Base-by-base conservation (phyloP, 164 flowering plant genomes). In the Macadamia integrifolia region DNA sequence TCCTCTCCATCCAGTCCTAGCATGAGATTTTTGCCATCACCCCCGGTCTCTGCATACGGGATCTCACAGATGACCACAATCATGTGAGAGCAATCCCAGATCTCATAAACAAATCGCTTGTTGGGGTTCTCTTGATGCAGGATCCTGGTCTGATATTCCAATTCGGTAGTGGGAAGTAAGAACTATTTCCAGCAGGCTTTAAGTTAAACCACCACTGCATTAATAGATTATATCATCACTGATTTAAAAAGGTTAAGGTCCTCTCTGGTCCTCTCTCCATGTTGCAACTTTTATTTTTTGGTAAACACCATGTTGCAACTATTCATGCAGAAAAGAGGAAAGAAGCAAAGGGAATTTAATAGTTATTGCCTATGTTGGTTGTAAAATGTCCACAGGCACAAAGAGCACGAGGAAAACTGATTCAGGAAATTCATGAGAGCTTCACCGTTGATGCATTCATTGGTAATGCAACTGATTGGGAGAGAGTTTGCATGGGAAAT, bases 381-480 rank as follows among this genome's bases (percentile, higher is more conserved):
- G 58, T 59, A 67, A 40, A 44, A 59, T 48, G 12, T 74, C 50
- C 6, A 56, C 85, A 93, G 98, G 94, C 98, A 65, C 98, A 93
- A 76, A 84, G 98, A 81, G 93, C 93, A 31, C 72, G 98, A 31
- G 93, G 97, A 62, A 87, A 77, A 68, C 73, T 93, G 69, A 87
- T 89, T 56, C 76, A 68, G 28, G 96, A 93, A 80, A 80, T 89
- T 29, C 82, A 70, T 69, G 81, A 83, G 56, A 79, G 87, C 70
- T 87, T 93, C 69, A 82, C 76, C 0, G 96, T 93, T 10, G 94
- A 93, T 82, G 97, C 96, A 62, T 89, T 93, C 64, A 77, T 89
- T 60, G 98, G 96, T 29, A 91, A 85, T 79, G 92, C 83, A 60
- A 91, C 93, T 1, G 94, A 93, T 60, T 91, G 98, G 98, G 97